These are phyloP conservation scores for slime mould (Dictyostelium discoideum) DNA, from an alignment of 78 protist genomes.

Conservation along the genomic window dicty_2.7 NC_007089.4:439501-440000, in stretches of 20 bases:
- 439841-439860: constrained; percentile 23
- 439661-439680: background rate
- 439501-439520: background rate
- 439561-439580: background rate
- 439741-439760: background rate
- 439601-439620: background rate
- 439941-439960: background rate
- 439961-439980: constrained; percentile 55
- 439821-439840: constrained; percentile 48
- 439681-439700: background rate
- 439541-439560: background rate
- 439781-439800: constrained; percentile 7
- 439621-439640: background rate
- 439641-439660: background rate
- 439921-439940: background rate
- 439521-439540: no score
- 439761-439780: background rate
- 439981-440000: constrained; percentile 23
- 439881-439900: background rate
- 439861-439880: background rate
- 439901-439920: background rate
- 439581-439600: background rate
- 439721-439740: background rate
- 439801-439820: constrained; percentile 44
- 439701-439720: background rate